Conservation (phyloP, 2,329 filamentous ascomycete genomes). For the Metarhizium anisopliae region DNA sequence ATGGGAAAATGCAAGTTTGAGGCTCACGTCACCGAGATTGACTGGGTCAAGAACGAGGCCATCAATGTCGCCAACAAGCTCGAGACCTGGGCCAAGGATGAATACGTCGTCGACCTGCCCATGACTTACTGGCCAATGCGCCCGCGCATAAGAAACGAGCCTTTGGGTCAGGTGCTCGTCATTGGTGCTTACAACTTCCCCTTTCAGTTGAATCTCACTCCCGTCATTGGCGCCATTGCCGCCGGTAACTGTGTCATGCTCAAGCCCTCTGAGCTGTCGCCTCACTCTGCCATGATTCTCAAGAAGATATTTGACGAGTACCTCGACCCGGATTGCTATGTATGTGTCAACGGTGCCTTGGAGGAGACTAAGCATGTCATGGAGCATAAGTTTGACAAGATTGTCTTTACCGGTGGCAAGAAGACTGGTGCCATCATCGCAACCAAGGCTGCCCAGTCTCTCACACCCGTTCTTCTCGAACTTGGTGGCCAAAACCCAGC, state of each 20-base stretch:
- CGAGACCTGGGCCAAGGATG: conserved; percentile 74
- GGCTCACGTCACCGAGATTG: conserved; percentile 62
- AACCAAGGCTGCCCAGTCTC: conserved; percentile 78
- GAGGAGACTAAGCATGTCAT: conserved; percentile 75
- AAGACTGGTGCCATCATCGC: conserved; percentile 78
- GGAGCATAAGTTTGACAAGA: conserved; percentile 92
- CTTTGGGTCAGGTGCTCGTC: conserved; percentile 71
- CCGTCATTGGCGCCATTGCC: conserved; percentile 81
- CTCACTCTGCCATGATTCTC: conserved; percentile 67
- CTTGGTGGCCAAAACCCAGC: conserved; percentile 88
- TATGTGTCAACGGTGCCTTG: conserved; percentile 70
- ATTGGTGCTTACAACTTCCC: conserved; percentile 96
- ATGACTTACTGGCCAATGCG: conserved; percentile 59
- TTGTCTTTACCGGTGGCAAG: conserved; percentile 85
- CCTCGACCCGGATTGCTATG: conserved; percentile 70
- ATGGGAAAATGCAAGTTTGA: conserved; percentile 72
- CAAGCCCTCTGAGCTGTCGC: conserved; percentile 82
- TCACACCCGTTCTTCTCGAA: conserved; percentile 84
- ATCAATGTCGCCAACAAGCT: conserved; percentile 70
- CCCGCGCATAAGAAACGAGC: conserved; percentile 77
- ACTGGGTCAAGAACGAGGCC: conserved; percentile 74
- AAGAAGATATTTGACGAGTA: conserved; percentile 67
- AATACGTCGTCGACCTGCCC: conserved; percentile 61
- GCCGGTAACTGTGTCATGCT: conserved; percentile 84
- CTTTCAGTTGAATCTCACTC: conserved; percentile 67